Percentiles rank a stretch among this genome's conserved stretches.
These are phyloP conservation scores for Brassica incana DNA, from an alignment of 345 rosid species.

Conservation along the genomic window DNA sequence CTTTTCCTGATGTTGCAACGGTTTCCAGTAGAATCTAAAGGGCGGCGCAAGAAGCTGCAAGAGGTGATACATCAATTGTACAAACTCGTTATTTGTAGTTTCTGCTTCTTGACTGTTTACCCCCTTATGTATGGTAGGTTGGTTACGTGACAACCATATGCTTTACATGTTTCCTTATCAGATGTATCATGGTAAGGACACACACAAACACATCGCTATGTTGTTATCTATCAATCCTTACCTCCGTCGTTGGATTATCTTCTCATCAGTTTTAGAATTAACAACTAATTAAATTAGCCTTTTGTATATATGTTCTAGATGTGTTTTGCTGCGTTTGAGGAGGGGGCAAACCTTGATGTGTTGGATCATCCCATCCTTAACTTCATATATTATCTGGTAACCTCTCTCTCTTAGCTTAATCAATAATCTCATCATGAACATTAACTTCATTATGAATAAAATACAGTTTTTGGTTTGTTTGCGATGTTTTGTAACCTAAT, in stretches of 20 bases:
- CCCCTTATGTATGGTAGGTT: conserved; percentile 55
- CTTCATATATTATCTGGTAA: conserved; percentile 81
- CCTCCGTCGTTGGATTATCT: conserved; percentile 6
- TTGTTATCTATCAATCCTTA: background rate
- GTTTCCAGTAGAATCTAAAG: conserved; percentile 95
- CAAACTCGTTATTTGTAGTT: background rate
- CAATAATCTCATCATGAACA: background rate
- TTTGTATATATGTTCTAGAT: conserved; percentile 44
- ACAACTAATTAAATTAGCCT: background rate
- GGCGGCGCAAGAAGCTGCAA: conserved; percentile 86
- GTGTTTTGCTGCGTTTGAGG: conserved; percentile 82
- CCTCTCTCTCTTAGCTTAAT: conserved; percentile 31
- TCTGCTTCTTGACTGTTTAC: background rate
- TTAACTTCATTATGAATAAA: background rate
- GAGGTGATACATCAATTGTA: conserved; percentile 53
- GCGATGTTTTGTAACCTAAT: conserved; percentile 2
- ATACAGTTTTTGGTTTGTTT: background rate
- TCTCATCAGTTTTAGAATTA: background rate
- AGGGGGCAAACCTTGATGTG: conserved; percentile 78
- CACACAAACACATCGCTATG: conserved; percentile 18
- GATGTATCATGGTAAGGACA: conserved; percentile 78
- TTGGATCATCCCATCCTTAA: conserved; percentile 82
- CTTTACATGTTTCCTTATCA: conserved; percentile 81
- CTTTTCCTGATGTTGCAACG: conserved; percentile 90
- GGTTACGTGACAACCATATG: conserved; percentile 94